A percentile compares a stretch with the other conserved stretches of the same genome.
These are phyloP conservation scores for Alnus glutinosa DNA, from an alignment of 306 rosid genomes.

Conservation along the genomic window DNA sequence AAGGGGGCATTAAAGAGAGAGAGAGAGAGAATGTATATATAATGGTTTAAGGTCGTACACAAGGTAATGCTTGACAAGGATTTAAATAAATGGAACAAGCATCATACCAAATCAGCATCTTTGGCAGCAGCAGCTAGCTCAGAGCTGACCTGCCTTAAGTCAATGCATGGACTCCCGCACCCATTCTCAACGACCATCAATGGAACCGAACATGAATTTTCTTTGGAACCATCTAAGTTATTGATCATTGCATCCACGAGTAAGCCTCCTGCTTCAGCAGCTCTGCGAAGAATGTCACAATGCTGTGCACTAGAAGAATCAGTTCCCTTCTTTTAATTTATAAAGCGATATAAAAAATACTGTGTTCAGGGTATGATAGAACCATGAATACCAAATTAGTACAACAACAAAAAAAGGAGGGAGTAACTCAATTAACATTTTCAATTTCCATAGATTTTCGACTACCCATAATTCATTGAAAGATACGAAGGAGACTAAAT, in stretches of 20 bases:
- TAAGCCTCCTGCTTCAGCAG: constrained; percentile 95
- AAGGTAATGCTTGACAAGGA: neutral
- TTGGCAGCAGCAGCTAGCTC: constrained; percentile 93
- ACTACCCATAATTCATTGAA: neutral
- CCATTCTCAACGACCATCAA: constrained; percentile 97
- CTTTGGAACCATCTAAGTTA: constrained; percentile 52
- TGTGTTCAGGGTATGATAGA: neutral
- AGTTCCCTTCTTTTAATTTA: constrained; percentile 24
- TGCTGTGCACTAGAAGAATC: constrained; percentile 61
- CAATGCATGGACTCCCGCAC: constrained; percentile 96
- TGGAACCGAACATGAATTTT: constrained; percentile 56
- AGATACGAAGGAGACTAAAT: constrained; percentile 6
- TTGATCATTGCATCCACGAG: constrained; percentile 93
- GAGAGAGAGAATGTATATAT: neutral
- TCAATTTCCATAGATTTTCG: neutral
- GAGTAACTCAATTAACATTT: neutral
- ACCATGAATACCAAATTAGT: constrained; percentile 14
- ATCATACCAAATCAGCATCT: constrained; percentile 87
- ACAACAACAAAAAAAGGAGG: neutral
- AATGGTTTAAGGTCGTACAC: neutral
- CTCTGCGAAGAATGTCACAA: constrained; percentile 90
- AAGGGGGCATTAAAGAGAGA: neutral
- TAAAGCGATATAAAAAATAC: neutral
- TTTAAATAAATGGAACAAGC: constrained; percentile 21
- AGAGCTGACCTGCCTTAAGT: constrained; percentile 98